phyloP scores from a whole-genome alignment of 176 grass and related monocot genomes.

The Triticum turgidum region DNA sequence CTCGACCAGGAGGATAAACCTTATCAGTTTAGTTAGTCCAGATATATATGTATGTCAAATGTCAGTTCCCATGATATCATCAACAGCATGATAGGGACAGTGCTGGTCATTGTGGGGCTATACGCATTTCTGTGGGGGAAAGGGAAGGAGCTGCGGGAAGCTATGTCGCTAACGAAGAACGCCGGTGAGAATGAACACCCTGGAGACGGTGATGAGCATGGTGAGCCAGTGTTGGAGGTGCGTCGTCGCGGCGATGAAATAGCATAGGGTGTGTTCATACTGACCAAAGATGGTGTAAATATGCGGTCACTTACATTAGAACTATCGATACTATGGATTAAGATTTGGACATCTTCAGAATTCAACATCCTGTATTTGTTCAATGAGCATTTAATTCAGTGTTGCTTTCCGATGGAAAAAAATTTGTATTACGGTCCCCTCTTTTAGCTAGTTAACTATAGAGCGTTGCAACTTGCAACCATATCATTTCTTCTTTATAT shows the following conservation, averaged over 20 bases:
- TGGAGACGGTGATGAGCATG: not conserved
- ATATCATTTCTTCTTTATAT: no score
- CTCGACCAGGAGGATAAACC: not conserved
- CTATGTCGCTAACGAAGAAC: not conserved
- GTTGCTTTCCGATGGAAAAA: no score
- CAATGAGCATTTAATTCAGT: not conserved
- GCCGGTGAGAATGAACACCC: not conserved
- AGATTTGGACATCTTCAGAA: not conserved
- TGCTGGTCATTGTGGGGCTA: slow-evolving; percentile 26
- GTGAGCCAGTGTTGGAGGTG: not conserved
- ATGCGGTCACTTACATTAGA: not conserved
- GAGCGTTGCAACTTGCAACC: no score
- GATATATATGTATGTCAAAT: not conserved
- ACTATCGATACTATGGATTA: not conserved
- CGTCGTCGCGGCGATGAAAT: not conserved
- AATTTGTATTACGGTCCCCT: no score
- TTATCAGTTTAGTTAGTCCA: not conserved
- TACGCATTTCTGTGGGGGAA: slow-evolving; percentile 42
- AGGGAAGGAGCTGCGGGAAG: slow-evolving; percentile 22
- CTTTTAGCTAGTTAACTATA: no score
- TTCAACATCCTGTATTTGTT: not conserved
- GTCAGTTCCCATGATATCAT: not conserved
- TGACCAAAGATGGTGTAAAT: not conserved
- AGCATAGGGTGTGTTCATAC: not conserved
- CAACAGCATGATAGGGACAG: slow-evolving; percentile 27